A percentile compares a stretch with the other conserved stretches of the same genome.
phyloP scores from a whole-genome alignment of 177 flowering plant species.

The Vitis hybrid region DNA sequence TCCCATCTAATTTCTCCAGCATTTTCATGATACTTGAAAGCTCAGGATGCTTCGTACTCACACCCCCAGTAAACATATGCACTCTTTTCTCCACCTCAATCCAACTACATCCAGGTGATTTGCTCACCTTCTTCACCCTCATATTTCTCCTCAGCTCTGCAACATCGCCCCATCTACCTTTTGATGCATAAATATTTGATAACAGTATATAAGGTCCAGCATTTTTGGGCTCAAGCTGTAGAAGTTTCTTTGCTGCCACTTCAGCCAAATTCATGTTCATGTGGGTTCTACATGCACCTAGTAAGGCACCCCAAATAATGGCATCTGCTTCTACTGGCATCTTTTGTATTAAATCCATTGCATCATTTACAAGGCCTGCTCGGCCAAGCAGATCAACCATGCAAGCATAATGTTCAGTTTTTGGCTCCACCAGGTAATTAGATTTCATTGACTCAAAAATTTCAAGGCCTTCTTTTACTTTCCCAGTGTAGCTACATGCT shows the following conservation, averaged over 20 bases:
- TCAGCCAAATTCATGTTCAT: conserved; percentile 47
- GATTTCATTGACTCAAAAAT: conserved; percentile 45
- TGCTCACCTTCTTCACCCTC: conserved; percentile 40
- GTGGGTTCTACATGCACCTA: conserved; percentile 52
- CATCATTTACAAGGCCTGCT: conserved; percentile 37
- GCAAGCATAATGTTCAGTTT: conserved; percentile 48
- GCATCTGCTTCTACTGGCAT: conserved; percentile 59
- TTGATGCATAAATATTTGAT: conserved; percentile 50
- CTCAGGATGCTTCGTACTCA: conserved; percentile 37
- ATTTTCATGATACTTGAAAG: conserved; percentile 28
- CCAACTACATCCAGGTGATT: conserved; percentile 66
- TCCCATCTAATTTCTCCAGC: conserved; percentile 36
- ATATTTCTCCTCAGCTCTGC: conserved; percentile 35
- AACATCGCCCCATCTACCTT: conserved; percentile 46
- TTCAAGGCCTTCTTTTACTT: conserved; percentile 42
- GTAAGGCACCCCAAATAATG: conserved; percentile 50
- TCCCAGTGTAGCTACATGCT: conserved; percentile 55
- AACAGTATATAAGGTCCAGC: conserved; percentile 48
- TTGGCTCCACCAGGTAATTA: conserved; percentile 32
- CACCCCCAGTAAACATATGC: conserved; percentile 56
- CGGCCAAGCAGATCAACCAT: conserved; percentile 45
- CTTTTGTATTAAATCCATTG: conserved; percentile 33
- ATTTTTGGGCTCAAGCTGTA: conserved; percentile 44
- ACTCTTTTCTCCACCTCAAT: conserved; percentile 53
- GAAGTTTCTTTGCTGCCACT: conserved; percentile 52